Conservation (phyloP, 2,329 filamentous ascomycete species). For the Calcarisporium arbuscula region DNA sequence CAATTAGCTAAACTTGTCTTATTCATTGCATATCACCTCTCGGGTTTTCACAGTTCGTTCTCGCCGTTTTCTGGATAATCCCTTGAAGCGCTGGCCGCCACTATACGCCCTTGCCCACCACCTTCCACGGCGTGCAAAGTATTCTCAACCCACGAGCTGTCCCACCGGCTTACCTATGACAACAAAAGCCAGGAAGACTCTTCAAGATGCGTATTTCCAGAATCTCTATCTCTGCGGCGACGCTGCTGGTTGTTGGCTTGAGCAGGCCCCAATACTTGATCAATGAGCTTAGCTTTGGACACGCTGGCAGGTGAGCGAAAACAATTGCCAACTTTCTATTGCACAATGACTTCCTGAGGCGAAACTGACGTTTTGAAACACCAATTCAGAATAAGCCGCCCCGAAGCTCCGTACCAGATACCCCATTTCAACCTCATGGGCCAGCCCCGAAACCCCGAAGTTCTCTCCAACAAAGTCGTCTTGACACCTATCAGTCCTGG, state of each 20-base stretch:
- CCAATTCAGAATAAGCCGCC: conserved; percentile 54
- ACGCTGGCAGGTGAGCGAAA: conserved; percentile 50
- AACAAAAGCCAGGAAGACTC: no score
- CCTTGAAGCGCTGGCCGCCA: no score
- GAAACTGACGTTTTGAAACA: neutral
- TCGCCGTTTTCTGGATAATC: no score
- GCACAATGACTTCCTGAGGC: neutral
- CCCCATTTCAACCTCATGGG: conserved; percentile 51
- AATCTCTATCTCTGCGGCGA: conserved; percentile 27
- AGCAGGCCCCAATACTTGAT: conserved; percentile 61
- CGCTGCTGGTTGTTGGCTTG: conserved; percentile 39
- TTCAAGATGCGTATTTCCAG: conserved; percentile 37
- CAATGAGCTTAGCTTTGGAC: conserved; percentile 72
- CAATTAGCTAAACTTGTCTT: no score
- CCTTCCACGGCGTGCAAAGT: conserved; percentile 21
- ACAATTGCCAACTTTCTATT: neutral
- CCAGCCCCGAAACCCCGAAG: conserved; percentile 48
- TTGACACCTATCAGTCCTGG: conserved; percentile 85
- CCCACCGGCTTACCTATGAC: no score
- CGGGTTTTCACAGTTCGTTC: no score
- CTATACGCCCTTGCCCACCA: no score
- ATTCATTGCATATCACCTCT: no score
- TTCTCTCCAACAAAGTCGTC: conserved; percentile 84
- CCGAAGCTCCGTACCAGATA: conserved; percentile 40
- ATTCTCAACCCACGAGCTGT: conserved; percentile 17